These are phyloP conservation scores for Smithsoniella earleae DNA, from an alignment of 163 green algal species.

Conservation along the genomic window DNA sequence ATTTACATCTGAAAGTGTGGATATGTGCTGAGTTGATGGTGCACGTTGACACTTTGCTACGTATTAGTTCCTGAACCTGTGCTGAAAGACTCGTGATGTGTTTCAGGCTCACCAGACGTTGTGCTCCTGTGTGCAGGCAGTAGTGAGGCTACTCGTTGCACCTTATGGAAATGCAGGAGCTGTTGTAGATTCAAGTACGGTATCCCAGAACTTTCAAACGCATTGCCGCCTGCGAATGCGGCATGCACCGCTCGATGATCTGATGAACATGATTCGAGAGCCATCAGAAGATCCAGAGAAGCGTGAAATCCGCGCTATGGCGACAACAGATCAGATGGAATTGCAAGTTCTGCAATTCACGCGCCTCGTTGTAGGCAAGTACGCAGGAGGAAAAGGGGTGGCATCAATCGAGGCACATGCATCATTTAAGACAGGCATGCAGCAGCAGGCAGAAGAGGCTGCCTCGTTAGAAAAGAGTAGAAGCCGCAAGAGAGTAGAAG, in stretches of 20 bases:
- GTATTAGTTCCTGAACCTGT: not conserved
- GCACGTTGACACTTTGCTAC: too few species aligned
- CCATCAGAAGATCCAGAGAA: not conserved
- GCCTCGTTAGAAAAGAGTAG: too few species aligned
- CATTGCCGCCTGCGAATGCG: not conserved
- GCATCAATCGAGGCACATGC: slow-evolving; percentile 8
- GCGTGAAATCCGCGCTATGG: not conserved
- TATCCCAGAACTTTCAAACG: not conserved
- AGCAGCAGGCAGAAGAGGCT: too few species aligned
- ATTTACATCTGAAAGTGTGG: too few species aligned
- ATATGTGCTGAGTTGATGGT: too few species aligned
- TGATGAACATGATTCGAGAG: slow-evolving; percentile 18
- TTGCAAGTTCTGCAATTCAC: not conserved
- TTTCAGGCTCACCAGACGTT: not conserved
- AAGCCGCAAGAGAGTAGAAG: too few species aligned
- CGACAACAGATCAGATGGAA: slow-evolving; percentile 27
- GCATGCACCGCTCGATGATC: slow-evolving; percentile 1
- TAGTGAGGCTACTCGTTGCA: slow-evolving; percentile 15
- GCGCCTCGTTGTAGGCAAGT: not conserved
- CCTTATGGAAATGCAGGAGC: slow-evolving; percentile 24
- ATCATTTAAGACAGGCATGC: slow-evolving; percentile 20
- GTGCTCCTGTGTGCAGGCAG: slow-evolving; percentile 9
- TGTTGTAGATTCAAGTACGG: not conserved
- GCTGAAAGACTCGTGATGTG: not conserved
- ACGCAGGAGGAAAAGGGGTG: not conserved